phyloP scores from a whole-genome alignment of 1,284 basidiomycete genomes.

The Leccinum pachyderme region DNA sequence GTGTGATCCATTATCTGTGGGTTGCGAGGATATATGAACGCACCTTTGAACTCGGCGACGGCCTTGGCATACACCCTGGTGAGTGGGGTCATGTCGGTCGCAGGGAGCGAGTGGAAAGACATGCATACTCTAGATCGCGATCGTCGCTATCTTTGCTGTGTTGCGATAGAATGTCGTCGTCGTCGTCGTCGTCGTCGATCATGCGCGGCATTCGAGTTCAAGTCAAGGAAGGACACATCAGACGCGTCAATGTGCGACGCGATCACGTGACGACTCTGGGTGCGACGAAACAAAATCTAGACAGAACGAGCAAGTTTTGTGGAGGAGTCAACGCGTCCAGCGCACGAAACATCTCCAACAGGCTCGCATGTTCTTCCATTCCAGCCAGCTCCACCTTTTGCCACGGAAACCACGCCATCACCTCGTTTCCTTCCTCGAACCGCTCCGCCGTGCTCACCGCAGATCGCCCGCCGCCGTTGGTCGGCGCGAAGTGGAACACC shows the following conservation, averaged over 20 bases:
- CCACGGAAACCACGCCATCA: conserved; percentile 35
- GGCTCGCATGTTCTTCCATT: conserved; percentile 2
- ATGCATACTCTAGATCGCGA: conserved; percentile 27
- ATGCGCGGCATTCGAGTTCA: conserved; percentile 21
- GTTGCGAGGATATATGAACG: neutral
- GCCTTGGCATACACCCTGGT: conserved; percentile 30
- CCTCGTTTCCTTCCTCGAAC: conserved; percentile 28
- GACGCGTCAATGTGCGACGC: neutral
- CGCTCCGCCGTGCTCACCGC: conserved; percentile 15
- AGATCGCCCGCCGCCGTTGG: conserved; percentile 10
- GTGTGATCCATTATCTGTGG: neutral
- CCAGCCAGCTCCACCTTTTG: conserved; percentile 24
- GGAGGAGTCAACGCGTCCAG: conserved; percentile 31
- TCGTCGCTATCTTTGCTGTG: conserved; percentile 29
- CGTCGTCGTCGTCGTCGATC: conserved; percentile 16
- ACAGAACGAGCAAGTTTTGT: conserved; percentile 30
- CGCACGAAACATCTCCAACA: conserved; percentile 21
- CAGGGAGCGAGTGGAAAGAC: neutral
- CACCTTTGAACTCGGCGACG: conserved; percentile 34
- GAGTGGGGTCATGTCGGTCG: neutral
- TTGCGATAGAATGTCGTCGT: conserved; percentile 17
- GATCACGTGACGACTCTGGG: conserved; percentile 15
- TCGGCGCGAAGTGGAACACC: conserved; percentile 26
- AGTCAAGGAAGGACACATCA: neutral
- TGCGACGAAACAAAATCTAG: conserved; percentile 26